Evolutionary conservation across 306 rosid genomes (phyloP), one percentile per base, ranked within the genome.

Genomic region (Malus fusca): DNA sequence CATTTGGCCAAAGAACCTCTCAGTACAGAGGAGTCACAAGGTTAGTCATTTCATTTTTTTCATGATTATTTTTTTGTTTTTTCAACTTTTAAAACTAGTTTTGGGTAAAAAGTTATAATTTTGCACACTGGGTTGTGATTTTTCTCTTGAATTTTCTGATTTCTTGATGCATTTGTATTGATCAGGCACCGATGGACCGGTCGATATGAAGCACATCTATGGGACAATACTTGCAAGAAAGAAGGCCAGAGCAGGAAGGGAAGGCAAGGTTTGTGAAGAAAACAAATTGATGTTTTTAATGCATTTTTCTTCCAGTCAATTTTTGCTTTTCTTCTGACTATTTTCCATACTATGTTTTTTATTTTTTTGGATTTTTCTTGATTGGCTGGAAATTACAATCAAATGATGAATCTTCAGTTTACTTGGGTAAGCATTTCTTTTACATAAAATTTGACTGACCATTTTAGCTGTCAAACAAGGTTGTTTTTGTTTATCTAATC

Each of bases 191-290:
- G 97, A 80, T 93, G 97, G 98, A 93, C 98, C 33, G 98, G 98
- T 52, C 84, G 98, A 83, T 93, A 90, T 84, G 98, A 93, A 88
- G 97, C 98, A 35, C 98, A 93, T 93, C 83, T 93, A 35, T 93
- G 98, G 98, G 98, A 93, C 81, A 93, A 89, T 69, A 91, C 96
- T 85, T 86, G 92, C 85, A 93, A 91, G 86, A 91, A 89, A 91
- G 98, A 93, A 77, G 98, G 98, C 28, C 98, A 93, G 75, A 93
- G 92, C 77, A 89, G 98, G 83, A 93, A 93, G 85, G 98, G 98
- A 88, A 93, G 93, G 81, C 97, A 93, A 91, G 98, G 98, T 93
- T 80, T 66, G 84, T 72, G 40, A 72, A 61, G 18, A 21, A 60
- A 77, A 60, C 80, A 68, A 21, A 72, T 53, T 35, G 73, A 66